These are phyloP conservation scores for Hibiscus tridactylites DNA, from an alignment of 345 rosid species.

Conservation along the genomic window DNA sequence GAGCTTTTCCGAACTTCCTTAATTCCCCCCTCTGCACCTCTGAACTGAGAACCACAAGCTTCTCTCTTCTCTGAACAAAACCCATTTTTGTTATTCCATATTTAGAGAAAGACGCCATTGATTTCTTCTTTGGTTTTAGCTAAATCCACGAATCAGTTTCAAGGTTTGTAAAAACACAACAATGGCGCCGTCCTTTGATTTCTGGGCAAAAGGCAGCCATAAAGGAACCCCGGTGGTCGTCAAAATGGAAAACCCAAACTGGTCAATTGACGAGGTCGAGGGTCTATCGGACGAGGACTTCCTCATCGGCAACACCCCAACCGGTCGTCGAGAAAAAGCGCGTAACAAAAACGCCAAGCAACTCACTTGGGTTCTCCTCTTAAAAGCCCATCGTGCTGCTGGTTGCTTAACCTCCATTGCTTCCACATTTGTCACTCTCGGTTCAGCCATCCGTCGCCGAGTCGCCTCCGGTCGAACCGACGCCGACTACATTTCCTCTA, in stretches of 20 bases:
- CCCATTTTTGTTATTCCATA: not conserved
- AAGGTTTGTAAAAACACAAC: not conserved
- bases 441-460: constrained; percentile 62
- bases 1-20: constrained; percentile 12
- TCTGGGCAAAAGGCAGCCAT: constrained; percentile 70
- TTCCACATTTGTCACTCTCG: constrained; percentile 55
- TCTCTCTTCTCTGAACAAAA: not conserved
- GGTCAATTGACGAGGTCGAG: constrained; percentile 94
- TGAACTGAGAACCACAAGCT: not conserved
- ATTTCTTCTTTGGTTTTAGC: constrained; percentile 8
- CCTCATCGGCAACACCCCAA: constrained; percentile 29
- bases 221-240: constrained; percentile 91
- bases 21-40: not conserved
- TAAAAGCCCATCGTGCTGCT: constrained; percentile 90
- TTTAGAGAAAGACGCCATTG: not conserved
- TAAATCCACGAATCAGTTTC: constrained; percentile 31
- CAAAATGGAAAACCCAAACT: constrained; percentile 95
- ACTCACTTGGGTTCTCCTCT: constrained; percentile 93
- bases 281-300: constrained; percentile 73
- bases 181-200: constrained; percentile 77
- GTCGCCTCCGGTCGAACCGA: constrained; percentile 73
- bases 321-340: constrained; percentile 32
- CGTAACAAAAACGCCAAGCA: constrained; percentile 88
- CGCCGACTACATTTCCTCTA: constrained; percentile 11
- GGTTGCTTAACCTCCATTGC: constrained; percentile 83